Evolutionary conservation across 768 basidiomycete genomes (phyloP), one percentile per base, ranked within the genome.

Genomic region (Auricularia sp.): DNA sequence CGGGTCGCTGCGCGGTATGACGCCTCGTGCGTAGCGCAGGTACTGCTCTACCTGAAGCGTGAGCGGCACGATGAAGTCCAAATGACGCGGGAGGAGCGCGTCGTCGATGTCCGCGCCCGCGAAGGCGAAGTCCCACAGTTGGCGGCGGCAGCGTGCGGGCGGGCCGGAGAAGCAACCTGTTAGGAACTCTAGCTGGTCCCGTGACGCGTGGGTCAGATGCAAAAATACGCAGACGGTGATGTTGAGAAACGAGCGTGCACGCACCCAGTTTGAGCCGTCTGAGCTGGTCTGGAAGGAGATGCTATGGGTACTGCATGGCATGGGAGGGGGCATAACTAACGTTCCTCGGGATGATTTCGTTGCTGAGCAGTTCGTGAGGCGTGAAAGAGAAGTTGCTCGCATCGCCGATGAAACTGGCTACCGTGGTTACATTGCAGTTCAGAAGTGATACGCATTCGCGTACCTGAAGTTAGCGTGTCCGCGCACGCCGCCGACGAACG

Each of bases 71-170:
- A 80, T 81, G 66, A 76, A 82, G 66, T 77, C 71, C 67, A 82
- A 77, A 64, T 83, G 82, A 3, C 77, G 72, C 1, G 82, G 80
- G 7, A 83, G 74, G 77, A 81, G 68, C 12, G 69, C 69, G 42
- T 66, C 73, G 62, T 78, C 76, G 54, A 81, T 81, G 68, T 83
- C 80, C 43, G 80, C 72, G 12, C 82, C 83, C 6, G 82, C 82
- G 69, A 83, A 83, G 1, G 83, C 80, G 67, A 84, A 83, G 70
- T 83, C 73, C 81, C 82, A 84, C 10, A 83, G 74, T 64, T 83
- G 81, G 3, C 66, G 68, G 3, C 67, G 47, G 71, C 83, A 84
- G 7, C 68, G 39, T 11, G 75, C 75, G 0, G 82, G 82, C 29
- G 65, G 72, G 6, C 83, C 83, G 56, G 70, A 68, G 64, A 79